Evolutionary conservation across 768 basidiomycete species (phyloP), one percentile per base, ranked within the genome.

Genomic region (Filobasidium floriforme): DNA sequence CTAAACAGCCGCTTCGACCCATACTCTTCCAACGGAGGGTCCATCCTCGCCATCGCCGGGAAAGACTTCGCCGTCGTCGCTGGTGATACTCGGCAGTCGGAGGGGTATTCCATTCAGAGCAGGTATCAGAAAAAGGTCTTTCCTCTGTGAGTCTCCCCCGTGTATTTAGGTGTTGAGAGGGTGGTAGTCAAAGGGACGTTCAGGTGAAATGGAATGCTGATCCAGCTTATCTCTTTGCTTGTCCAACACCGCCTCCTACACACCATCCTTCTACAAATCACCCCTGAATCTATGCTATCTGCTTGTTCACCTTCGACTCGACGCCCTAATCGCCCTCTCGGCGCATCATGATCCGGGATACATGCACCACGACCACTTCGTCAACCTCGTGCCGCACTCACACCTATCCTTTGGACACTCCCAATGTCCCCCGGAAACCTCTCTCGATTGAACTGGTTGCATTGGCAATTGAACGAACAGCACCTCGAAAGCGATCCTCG

Each of bases 21-120:
- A 3, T 66, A 66, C 84, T 83, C 87, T 1, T 86, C 91, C 72
- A 97, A 97, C 72, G 94, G 94, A 37, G 94, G 96, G 29, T 92
- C 93, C 22, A 94, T 97, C 80, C 86, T 99, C 54, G 79, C 80
- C 51, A 90, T 98, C 76, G 91, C 93, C 5, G 96, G 94, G 62
- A 84, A 86, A 54, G 89, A 92, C 78, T 98, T 98, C 79, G 85
- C 85, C 67, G 92, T 98, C 76, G 89, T 97, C 73, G 93, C 96
- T 6, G 90, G 92, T 61, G 94, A 99, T 80, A 99, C 94, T 52
- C 82, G 94, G 65, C 96, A 98, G 81, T 91, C 88, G 71, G 89
- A 93, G 77, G 94, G 94, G n/a, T 98, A 90, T 80, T 89, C 82
- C 76, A 99, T 99, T 79, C 94, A 99, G 83, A 96, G 94, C 67